These are phyloP conservation scores for Cornus kousa DNA, from an alignment of 148 eudicot genomes.

Conservation along the genomic window DNA sequence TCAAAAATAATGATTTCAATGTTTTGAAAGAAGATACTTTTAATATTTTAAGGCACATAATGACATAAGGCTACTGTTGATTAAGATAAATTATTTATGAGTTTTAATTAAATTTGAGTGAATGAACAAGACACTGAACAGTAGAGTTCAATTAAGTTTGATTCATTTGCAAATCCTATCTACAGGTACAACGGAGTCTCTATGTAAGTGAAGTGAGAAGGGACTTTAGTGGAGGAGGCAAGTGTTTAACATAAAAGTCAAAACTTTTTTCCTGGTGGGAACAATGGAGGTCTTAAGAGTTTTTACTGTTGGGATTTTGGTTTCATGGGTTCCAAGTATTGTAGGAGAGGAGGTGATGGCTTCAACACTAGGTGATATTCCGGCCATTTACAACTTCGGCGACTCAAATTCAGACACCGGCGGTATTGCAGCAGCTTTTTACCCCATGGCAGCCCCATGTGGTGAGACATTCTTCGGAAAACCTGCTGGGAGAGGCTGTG, in stretches of 20 bases:
- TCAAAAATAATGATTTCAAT: too few species aligned
- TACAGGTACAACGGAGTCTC: too few species aligned
- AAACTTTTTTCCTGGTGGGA: not conserved
- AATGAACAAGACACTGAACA: too few species aligned
- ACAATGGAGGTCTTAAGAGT: slow-evolving; percentile 14
- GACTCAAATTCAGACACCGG: slow-evolving; percentile 38
- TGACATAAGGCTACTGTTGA: too few species aligned
- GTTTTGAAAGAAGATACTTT: too few species aligned
- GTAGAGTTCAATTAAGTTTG: too few species aligned
- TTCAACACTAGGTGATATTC: not conserved
- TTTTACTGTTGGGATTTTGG: not conserved
- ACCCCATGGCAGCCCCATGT: slow-evolving; percentile 3
- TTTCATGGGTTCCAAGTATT: slow-evolving; percentile 2
- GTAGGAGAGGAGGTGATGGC: slow-evolving; percentile 5
- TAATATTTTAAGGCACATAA: too few species aligned
- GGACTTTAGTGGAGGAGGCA: not conserved
- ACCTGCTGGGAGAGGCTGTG: slow-evolving; percentile 33
- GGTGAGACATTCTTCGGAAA: slow-evolving; percentile 29
- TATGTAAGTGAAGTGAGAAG: too few species aligned
- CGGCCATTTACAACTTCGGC: slow-evolving; percentile 33
- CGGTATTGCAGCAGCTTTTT: slow-evolving; percentile 27
- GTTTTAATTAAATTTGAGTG: too few species aligned
- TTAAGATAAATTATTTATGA: too few species aligned
- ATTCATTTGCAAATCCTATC: not conserved
- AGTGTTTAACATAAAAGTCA: not conserved